Percentiles rank a stretch among this genome's conserved stretches.
These are phyloP conservation scores for Cladosporium sp. DNA, from an alignment of 2,329 filamentous ascomycete genomes.

Conservation along the genomic window DNA sequence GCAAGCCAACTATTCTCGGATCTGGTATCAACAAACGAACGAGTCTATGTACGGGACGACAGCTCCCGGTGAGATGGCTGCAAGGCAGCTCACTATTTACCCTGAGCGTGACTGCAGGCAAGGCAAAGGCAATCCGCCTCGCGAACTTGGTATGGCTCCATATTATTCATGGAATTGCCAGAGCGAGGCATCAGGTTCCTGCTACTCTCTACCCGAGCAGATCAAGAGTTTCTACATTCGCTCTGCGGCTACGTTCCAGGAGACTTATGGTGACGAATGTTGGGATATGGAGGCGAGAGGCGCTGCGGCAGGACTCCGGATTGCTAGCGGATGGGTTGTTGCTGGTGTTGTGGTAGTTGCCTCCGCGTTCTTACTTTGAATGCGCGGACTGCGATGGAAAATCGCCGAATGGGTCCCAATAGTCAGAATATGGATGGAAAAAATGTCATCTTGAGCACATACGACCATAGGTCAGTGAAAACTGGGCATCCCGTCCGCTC, in stretches of 20 bases:
- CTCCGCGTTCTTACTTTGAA: too few relatives aligned
- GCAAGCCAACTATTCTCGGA: constrained; percentile 1
- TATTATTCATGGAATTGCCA: not conserved
- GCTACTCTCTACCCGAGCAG: not conserved
- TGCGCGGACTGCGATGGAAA: too few relatives aligned
- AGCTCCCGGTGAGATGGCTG: not conserved
- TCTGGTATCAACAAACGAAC: constrained; percentile 6
- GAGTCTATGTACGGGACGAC: not conserved
- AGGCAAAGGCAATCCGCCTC: not conserved
- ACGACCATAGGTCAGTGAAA: too few relatives aligned
- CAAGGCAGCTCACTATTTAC: not conserved
- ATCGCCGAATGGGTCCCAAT: too few relatives aligned
- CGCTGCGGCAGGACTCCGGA: not conserved
- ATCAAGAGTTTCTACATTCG: not conserved
- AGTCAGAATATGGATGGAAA: too few relatives aligned
- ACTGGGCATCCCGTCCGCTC: too few relatives aligned
- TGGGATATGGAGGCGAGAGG: constrained; percentile 4
- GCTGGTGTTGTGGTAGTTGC: too few relatives aligned
- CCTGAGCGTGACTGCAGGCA: not conserved
- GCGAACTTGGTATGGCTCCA: not conserved
- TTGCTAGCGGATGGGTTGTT: too few relatives aligned
- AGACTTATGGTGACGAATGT: not conserved
- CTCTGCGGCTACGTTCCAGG: not conserved
- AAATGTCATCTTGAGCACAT: too few relatives aligned
- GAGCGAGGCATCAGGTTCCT: not conserved